Conservation (phyloP, 768 basidiomycete species). For the Rhizopogon vinicolor region DNA sequence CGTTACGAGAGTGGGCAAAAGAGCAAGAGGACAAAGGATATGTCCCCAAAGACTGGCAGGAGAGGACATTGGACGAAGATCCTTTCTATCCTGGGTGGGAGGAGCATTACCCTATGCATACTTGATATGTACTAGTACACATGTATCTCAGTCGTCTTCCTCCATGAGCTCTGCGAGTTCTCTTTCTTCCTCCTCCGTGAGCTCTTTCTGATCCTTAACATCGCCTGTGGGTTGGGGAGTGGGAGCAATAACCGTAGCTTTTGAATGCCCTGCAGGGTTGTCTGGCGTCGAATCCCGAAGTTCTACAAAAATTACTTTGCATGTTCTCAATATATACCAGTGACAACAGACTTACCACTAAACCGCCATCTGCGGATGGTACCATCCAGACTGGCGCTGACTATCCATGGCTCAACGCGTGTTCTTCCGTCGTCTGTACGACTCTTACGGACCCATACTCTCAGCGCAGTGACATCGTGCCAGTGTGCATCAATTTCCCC, state of each 20-base stretch:
- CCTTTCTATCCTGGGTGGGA: conserved; percentile 50
- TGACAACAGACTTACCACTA: conserved; percentile 39
- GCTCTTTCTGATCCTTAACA: conserved; percentile 26
- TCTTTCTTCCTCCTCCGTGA: conserved; percentile 88
- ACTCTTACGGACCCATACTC: conserved; percentile 60
- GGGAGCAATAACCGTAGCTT: conserved; percentile 17
- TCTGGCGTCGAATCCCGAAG: conserved; percentile 21
- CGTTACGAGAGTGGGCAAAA: conserved; percentile 38
- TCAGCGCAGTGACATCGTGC: conserved; percentile 80
- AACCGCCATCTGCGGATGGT: conserved; percentile 86
- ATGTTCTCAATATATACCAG: not conserved
- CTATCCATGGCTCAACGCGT: conserved; percentile 72
- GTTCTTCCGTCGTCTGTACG: conserved; percentile 39
- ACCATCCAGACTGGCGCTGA: conserved; percentile 81
- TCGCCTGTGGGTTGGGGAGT: conserved; percentile 23
- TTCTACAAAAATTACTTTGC: conserved; percentile 12
- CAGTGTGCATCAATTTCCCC: conserved; percentile 80
- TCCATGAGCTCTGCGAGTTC: conserved; percentile 81
- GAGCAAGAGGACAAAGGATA: conserved; percentile 45
- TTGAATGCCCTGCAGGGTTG: conserved; percentile 13
- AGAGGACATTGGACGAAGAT: conserved; percentile 44
- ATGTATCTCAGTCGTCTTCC: conserved; percentile 19
- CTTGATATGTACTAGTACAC: not conserved
- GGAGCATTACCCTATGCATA: conserved; percentile 15
- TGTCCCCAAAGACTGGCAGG: conserved; percentile 45